These are phyloP conservation scores for Colletotrichum higginsianum DNA, from an alignment of 2,329 filamentous ascomycete genomes.

Conservation along the genomic window DNA sequence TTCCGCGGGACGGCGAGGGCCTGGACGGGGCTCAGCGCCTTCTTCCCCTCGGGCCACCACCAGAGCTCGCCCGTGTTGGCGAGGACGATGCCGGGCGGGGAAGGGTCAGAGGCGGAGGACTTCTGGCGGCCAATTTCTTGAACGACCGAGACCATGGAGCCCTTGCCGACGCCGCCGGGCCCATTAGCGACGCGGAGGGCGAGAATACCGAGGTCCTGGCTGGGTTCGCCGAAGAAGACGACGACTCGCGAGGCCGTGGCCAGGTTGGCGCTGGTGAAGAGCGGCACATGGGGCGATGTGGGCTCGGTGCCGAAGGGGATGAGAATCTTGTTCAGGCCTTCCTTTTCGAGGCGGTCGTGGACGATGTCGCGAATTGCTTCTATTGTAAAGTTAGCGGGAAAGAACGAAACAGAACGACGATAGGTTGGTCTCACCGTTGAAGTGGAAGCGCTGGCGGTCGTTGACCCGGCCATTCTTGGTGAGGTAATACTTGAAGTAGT, in stretches of 20 bases:
- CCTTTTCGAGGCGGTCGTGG: constrained; percentile 70
- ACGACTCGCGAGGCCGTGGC: constrained; percentile 73
- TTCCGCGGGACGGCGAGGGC: constrained; percentile 73
- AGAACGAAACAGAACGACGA: neutral
- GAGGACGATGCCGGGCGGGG: constrained; percentile 75
- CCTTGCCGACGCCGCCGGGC: constrained; percentile 76
- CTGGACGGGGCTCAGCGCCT: constrained; percentile 70
- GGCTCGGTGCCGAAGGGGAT: constrained; percentile 70
- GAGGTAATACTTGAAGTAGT: constrained; percentile 82
- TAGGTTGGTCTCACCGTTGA: constrained; percentile 74
- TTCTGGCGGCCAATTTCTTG: constrained; percentile 57
- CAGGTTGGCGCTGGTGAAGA: constrained; percentile 73
- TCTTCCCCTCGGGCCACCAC: constrained; percentile 78
- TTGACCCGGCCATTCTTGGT: constrained; percentile 85
- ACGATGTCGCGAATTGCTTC: constrained; percentile 76
- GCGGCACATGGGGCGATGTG: constrained; percentile 74
- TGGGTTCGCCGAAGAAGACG: constrained; percentile 80
- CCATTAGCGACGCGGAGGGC: constrained; percentile 78
- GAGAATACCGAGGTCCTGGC: constrained; percentile 76
- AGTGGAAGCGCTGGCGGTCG: constrained; percentile 78
- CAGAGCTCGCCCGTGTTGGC: constrained; percentile 84
- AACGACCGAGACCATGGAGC: constrained; percentile 79
- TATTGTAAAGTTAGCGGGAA: constrained; percentile 51
- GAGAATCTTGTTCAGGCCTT: constrained; percentile 72
- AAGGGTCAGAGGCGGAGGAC: constrained; percentile 51